Conservation (phyloP, 2,329 filamentous ascomycete species). For the Ramularia collo-cygni region DNA sequence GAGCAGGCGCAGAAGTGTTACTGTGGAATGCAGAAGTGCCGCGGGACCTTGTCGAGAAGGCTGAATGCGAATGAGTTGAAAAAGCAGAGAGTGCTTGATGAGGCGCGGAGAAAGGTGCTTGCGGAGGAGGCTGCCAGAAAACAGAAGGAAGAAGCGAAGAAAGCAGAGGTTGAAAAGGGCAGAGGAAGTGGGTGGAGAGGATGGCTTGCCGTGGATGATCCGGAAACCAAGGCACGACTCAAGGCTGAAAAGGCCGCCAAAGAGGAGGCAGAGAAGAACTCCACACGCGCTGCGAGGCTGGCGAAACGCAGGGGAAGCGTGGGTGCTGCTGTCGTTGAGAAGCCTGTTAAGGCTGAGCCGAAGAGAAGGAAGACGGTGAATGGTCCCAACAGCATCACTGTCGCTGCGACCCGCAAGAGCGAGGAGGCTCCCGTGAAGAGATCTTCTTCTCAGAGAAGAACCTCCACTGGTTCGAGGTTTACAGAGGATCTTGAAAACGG, state of each 20-base stretch:
- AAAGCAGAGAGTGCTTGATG: conserved; percentile 23
- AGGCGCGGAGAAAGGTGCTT: conserved; percentile 21
- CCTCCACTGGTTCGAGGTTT: conserved; percentile 17
- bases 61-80: conserved; percentile 27
- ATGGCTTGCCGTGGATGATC: conserved; percentile 27
- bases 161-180: conserved; percentile 23
- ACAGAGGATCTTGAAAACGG: conserved; percentile 15
- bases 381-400: too few relatives aligned
- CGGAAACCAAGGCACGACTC: conserved; percentile 23
- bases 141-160: conserved; percentile 24
- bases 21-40: conserved; percentile 55
- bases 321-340: conserved; percentile 1
- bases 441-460: too few relatives aligned
- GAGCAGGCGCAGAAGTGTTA: conserved; percentile 48
- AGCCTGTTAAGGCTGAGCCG: background rate
- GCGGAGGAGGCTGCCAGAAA: conserved; percentile 22
- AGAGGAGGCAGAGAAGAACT: conserved; percentile 26
- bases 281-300: conserved; percentile 23
- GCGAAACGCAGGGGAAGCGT: conserved; percentile 9
- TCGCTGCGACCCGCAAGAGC: too few relatives aligned
- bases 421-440: too few relatives aligned
- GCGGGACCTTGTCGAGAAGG: conserved; percentile 48
- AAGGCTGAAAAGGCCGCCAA: conserved; percentile 22
- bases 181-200: conserved; percentile 25
- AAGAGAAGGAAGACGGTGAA: too few relatives aligned